These are phyloP conservation scores for Solanum hybrid DNA, from an alignment of 305 asterid genomes.

Conservation along the genomic window DNA sequence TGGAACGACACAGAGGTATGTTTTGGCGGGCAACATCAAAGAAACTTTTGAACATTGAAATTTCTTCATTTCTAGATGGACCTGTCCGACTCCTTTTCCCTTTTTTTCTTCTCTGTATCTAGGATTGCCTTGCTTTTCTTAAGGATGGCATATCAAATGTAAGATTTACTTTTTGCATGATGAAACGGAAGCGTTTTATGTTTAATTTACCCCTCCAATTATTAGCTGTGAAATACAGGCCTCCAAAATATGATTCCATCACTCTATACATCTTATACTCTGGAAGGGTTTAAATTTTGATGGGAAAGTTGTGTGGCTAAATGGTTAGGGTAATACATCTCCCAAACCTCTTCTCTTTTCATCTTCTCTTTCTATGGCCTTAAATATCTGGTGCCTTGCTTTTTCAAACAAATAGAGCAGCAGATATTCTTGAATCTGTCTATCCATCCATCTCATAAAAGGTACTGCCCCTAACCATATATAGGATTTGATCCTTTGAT, in stretches of 20 bases:
- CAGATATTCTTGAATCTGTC: background rate
- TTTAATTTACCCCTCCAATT: background rate
- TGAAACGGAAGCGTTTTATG: background rate
- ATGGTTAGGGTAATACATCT: background rate
- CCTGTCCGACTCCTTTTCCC: background rate
- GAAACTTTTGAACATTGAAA: background rate
- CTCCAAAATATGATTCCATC: conserved; percentile 1
- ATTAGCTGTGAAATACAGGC: background rate
- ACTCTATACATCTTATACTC: background rate
- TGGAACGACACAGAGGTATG: background rate
- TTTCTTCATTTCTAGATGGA: background rate
- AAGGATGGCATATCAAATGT: background rate
- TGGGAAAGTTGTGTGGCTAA: background rate
- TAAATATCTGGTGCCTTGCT: background rate
- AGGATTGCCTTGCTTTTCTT: background rate
- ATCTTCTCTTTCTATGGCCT: background rate
- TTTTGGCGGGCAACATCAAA: background rate
- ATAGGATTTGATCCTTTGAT: background rate
- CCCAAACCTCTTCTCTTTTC: background rate
- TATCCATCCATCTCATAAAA: background rate
- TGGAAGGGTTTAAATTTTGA: background rate
- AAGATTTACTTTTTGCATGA: conserved; percentile 3
- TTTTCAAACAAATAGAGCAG: background rate
- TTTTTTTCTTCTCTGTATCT: background rate
- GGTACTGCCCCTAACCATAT: background rate